These are phyloP conservation scores for Botrytis tulipae DNA, from an alignment of 2,329 filamentous ascomycete genomes.

Conservation along the genomic window DNA sequence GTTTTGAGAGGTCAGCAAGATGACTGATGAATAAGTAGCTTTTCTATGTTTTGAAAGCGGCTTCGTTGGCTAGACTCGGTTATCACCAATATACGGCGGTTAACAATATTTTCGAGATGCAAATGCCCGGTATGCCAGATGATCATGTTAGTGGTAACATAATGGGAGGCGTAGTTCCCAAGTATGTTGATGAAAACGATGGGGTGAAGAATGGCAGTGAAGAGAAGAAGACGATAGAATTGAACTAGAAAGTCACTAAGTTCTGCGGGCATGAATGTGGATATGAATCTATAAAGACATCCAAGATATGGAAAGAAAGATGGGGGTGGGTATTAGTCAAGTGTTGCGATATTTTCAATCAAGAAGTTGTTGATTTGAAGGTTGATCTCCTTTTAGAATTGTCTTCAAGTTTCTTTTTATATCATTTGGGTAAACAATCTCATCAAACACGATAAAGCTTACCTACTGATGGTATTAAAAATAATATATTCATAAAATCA, in stretches of 20 bases:
- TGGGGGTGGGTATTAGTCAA: accelerated
- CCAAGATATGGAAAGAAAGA: neutral
- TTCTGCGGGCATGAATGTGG: neutral
- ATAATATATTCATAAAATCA: neutral
- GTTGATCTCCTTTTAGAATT: neutral
- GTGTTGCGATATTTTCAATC: neutral
- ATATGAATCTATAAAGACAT: neutral
- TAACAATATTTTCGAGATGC: constrained; percentile 24
- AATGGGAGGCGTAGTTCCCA: neutral
- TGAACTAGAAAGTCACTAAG: accelerated
- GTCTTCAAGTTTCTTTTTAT: neutral
- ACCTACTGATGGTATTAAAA: neutral
- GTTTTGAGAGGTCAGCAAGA: neutral
- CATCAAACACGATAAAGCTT: accelerated
- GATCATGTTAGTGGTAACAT: constrained; percentile 23
- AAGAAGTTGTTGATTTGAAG: neutral
- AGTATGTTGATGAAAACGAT: neutral
- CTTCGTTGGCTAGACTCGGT: constrained; percentile 23
- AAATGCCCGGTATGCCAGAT: constrained; percentile 27
- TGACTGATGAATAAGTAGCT: neutral
- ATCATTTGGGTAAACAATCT: accelerated
- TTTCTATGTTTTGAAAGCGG: constrained; percentile 27
- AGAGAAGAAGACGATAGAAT: neutral
- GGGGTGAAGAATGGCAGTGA: neutral
- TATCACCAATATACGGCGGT: constrained; percentile 28